phyloP scores from a whole-genome alignment of 1,284 basidiomycete genomes.

The Phlebopus sp. region DNA sequence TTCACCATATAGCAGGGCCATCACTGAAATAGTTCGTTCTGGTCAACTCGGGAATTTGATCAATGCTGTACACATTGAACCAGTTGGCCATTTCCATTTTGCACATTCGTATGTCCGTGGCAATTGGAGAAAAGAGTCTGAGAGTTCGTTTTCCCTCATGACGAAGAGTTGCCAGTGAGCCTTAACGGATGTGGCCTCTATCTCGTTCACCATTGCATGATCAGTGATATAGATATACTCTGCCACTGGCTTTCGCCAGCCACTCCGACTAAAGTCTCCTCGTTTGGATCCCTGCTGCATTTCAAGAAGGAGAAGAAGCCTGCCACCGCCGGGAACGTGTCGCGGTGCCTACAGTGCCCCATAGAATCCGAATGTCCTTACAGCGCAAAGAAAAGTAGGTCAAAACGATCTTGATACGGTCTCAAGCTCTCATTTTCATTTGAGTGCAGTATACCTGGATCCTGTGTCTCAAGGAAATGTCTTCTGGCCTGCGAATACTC shows the following conservation, averaged over 20 bases:
- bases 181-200: not conserved
- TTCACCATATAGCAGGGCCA: constrained; percentile 73
- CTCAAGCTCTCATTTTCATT: constrained; percentile 6
- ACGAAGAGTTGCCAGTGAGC: constrained; percentile 85
- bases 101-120: constrained; percentile 85
- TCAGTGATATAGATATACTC: constrained; percentile 79
- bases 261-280: constrained; percentile 66
- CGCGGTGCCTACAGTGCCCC: constrained; percentile 71
- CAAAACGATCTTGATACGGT: constrained; percentile 9
- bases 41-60: constrained; percentile 72
- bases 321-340: constrained; percentile 58
- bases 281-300: constrained; percentile 80
- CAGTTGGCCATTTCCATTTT: constrained; percentile 79
- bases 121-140: constrained; percentile 69
- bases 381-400: constrained; percentile 78
- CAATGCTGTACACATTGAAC: constrained; percentile 77
- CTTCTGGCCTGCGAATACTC: constrained; percentile 61
- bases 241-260: constrained; percentile 72
- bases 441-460: constrained; percentile 66
- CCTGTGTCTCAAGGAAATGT: constrained; percentile 53
- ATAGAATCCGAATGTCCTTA: constrained; percentile 73
- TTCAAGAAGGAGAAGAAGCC: constrained; percentile 77
- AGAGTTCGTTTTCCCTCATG: constrained; percentile 79
- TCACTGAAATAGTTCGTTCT: constrained; percentile 69
- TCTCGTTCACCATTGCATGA: constrained; percentile 5